Conservation (phyloP, 345 rosid genomes). For the Zanthoxylum bungeanum region DNA sequence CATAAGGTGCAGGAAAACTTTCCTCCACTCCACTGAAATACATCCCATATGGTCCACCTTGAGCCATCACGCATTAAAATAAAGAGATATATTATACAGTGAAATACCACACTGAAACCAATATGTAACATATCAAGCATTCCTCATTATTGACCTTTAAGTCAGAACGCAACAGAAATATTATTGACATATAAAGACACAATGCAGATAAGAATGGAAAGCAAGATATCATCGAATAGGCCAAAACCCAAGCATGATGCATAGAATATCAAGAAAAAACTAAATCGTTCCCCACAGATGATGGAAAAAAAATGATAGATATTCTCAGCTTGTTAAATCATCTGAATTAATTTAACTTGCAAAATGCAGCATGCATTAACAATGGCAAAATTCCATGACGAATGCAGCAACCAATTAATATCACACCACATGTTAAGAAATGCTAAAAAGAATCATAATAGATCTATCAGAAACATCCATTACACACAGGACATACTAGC, state of each 20-base stretch:
- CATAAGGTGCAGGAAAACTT: constrained; percentile 58
- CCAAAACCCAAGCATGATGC: neutral
- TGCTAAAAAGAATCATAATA: constrained; percentile 7
- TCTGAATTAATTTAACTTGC: neutral
- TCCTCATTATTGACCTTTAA: too few relatives aligned
- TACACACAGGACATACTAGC: constrained; percentile 46
- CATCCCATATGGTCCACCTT: constrained; percentile 76
- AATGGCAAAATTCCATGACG: neutral
- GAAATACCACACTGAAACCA: neutral
- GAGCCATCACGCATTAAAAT: constrained; percentile 22
- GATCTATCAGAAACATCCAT: constrained; percentile 11
- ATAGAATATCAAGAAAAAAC: neutral
- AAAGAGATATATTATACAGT: constrained; percentile 14
- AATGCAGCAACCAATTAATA: neutral
- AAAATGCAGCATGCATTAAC: neutral
- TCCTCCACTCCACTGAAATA: constrained; percentile 49
- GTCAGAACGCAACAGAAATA: neutral
- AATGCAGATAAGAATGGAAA: neutral
- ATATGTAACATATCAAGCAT: too few relatives aligned
- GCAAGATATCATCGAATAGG: neutral
- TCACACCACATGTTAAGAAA: neutral
- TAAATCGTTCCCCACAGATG: neutral
- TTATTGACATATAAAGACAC: neutral
- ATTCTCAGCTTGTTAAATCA: neutral
- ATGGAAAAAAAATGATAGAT: neutral